A percentile compares a stretch with the other conserved stretches of the same genome.
Evolutionary conservation across 78 protist species (phyloP).

Genomic region (Dictyostelium discoideum): dicty_2.7 NC_007091.3:2378501-2379000

Average conservation of each 20-base stretch:
- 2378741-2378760: background rate
- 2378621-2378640: too few species aligned
- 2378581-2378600: conserved; percentile 56
- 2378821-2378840: too few species aligned
- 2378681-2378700: background rate
- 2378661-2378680: background rate
- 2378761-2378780: background rate
- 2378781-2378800: too few species aligned
- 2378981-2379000: conserved; percentile 17
- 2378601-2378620: too few species aligned
- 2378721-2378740: background rate
- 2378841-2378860: background rate
- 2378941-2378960: conserved; percentile 63
- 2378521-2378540: conserved; percentile 60
- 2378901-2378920: conserved; percentile 22
- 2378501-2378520: conserved; percentile 74
- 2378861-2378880: background rate
- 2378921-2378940: conserved; percentile 43
- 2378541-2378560: conserved; percentile 34
- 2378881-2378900: conserved; percentile 61
- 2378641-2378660: background rate
- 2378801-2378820: too few species aligned
- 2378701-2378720: background rate
- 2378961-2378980: conserved; percentile 58
- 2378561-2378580: conserved; percentile 59